These are phyloP conservation scores for Moniliophthora roreri DNA, from an alignment of 1,284 basidiomycete genomes.

Conservation along the genomic window DNA sequence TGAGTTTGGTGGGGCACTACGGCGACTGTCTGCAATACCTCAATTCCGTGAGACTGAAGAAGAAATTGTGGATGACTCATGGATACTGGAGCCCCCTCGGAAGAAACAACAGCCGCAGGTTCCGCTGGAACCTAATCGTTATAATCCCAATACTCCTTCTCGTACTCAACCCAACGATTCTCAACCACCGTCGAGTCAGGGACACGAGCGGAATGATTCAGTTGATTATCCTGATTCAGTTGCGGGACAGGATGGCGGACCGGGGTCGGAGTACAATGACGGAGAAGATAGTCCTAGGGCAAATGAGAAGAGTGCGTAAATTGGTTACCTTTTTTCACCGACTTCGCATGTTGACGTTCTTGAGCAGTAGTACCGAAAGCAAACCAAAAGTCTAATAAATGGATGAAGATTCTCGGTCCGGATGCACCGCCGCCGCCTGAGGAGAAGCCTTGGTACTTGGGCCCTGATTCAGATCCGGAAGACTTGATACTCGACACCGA, in stretches of 20 bases:
- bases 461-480: constrained; percentile 73
- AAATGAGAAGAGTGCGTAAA: neutral
- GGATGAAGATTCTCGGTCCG: constrained; percentile 76
- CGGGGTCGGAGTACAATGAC: neutral
- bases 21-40: constrained; percentile 31
- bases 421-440: constrained; percentile 45
- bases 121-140: constrained; percentile 2
- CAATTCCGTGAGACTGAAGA: constrained; percentile 36
- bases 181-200: constrained; percentile 1
- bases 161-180: neutral
- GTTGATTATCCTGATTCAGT: neutral
- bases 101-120: neutral
- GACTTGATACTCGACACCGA: constrained; percentile 88
- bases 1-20: constrained; percentile 39
- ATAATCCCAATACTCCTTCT: neutral
- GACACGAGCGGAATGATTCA: neutral
- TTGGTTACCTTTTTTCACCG: too few species aligned
- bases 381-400: constrained; percentile 43
- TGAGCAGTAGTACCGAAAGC: neutral
- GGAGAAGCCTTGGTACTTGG: constrained; percentile 81
- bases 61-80: constrained; percentile 63
- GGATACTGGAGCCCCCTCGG: constrained; percentile 41
- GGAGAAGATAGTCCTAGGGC: neutral
- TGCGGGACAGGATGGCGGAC: neutral
- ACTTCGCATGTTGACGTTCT: neutral